Evolutionary conservation across 371 early-diverging fungal genomes (phyloP).

Genomic region (Nematocida sp.): DNA sequence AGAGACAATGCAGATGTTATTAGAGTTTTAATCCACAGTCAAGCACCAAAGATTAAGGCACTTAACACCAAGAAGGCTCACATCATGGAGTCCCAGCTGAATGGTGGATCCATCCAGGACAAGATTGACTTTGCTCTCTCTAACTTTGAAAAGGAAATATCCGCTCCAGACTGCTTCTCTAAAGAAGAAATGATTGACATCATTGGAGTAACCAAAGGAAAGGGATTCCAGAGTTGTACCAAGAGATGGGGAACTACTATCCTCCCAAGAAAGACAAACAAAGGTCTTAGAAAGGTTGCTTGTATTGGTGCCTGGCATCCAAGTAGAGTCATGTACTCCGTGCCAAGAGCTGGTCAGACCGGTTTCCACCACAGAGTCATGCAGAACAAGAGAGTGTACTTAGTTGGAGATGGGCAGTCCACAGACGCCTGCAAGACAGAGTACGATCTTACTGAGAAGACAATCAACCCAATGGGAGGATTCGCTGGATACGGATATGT

Average conservation of each 20-base stretch:
- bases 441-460: constrained; percentile 91
- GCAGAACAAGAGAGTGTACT: constrained; percentile 99
- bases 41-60: constrained; percentile 84
- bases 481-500: constrained; percentile 98
- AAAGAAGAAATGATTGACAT: constrained; percentile 96
- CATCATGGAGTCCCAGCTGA: constrained; percentile 97
- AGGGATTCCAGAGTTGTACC: constrained; percentile 98
- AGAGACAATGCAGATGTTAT: constrained; percentile 96
- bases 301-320: constrained; percentile 99
- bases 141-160: constrained; percentile 93
- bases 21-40: constrained; percentile 95
- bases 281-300: constrained; percentile 99
- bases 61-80: constrained; percentile 94
- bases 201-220: constrained; percentile 98
- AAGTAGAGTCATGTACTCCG: constrained; percentile 94
- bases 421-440: constrained; percentile 81
- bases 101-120: constrained; percentile 91
- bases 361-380: constrained; percentile 99
- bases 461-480: constrained; percentile 95
- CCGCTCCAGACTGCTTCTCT: constrained; percentile 82
- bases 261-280: constrained; percentile 98
- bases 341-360: constrained; percentile 98
- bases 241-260: constrained; percentile 99
- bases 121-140: constrained; percentile 94
- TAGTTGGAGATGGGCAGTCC: constrained; percentile 85